These are phyloP conservation scores for Ophiobolus disseminans DNA, from an alignment of 2,329 filamentous ascomycete species.

Conservation along the genomic window DNA sequence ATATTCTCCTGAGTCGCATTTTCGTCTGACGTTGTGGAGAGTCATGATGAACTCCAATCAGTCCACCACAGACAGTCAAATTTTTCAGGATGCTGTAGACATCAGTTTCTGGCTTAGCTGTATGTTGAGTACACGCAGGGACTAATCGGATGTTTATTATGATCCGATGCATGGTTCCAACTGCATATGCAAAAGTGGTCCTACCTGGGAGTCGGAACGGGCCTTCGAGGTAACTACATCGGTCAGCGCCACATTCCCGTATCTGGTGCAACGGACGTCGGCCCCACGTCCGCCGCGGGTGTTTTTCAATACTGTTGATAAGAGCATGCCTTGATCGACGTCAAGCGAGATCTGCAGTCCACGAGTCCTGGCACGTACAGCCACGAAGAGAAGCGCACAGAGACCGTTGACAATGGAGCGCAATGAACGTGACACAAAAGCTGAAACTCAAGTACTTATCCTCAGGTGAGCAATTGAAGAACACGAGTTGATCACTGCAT, in stretches of 20 bases:
- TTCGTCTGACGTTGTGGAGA: slow-evolving; percentile 2
- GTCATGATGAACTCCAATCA: neutral
- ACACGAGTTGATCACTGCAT: no score
- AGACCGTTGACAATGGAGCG: no score
- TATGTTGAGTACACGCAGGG: neutral
- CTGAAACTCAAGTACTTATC: no score
- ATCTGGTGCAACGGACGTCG: slow-evolving; percentile 2
- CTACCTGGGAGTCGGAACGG: slow-evolving; percentile 5
- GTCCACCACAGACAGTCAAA: slow-evolving; percentile 1
- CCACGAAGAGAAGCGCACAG: no score
- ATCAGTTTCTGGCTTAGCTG: neutral
- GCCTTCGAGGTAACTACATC: slow-evolving; percentile 3
- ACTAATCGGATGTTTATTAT: neutral
- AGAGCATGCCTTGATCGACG: no score
- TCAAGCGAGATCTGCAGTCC: no score
- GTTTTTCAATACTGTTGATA: no score
- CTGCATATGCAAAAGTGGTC: slow-evolving; percentile 4
- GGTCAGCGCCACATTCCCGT: slow-evolving; percentile 2
- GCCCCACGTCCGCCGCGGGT: slow-evolving; percentile 4
- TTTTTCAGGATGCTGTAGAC: neutral
- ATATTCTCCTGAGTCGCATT: slow-evolving; percentile 4
- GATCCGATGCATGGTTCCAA: slow-evolving; percentile 2
- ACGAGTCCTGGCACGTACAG: no score
- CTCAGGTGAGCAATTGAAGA: no score
- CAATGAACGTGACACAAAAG: no score